Base-by-base conservation (phyloP, 228 moss, liverwort and hornwort genomes). In the Sphagnum magellanicum region DNA sequence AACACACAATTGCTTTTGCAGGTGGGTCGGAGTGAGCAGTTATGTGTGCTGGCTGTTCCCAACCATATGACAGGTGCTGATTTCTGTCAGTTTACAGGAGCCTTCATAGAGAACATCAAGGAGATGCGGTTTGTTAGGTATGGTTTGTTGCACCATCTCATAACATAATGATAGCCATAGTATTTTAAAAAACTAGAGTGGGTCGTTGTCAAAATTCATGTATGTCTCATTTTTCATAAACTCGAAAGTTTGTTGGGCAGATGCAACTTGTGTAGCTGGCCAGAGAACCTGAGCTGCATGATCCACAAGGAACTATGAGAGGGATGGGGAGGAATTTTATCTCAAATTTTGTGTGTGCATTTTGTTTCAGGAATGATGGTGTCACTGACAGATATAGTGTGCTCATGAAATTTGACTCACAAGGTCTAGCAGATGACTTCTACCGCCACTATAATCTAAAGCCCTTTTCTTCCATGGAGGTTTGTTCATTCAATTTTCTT, bases 101-200 rank as follows among this genome's bases (percentile, higher is more conserved):
- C 94, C 51, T 98, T 98, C 68, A 85, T 98, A 51, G 82, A 89
- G 14, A 87, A 91, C 70, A 94, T 94, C 61, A 93, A 86, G 71
- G 86, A 91, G 65, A 93, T 98, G 92, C 91, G 93, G 64, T 91
- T 98, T 71, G 91, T 98, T 48, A 92, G 95, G 95, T 95, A 69
- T 49, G 70, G 8, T 32, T 32, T 32, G 32, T 32, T 32, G 32
- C 32, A 3, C 32, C 32, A 32, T 32, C 32, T 32, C 32, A 32
- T 32, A 32, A 32, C 32, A 32, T 32, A 32, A 32, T 32, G 32
- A 32, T 32, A 32, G 32, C 32, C 32, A 32, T 32, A 32, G 3
- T 32, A 32, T 32, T 32, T 32, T 32, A 2, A 32, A 32, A 32
- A 32, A 32, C 32, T 32, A 32, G 32, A 32, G 32, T 32, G 32